Conservation (phyloP, 169 alveolate genomes). For the Plasmodium knowlesi region DNA sequence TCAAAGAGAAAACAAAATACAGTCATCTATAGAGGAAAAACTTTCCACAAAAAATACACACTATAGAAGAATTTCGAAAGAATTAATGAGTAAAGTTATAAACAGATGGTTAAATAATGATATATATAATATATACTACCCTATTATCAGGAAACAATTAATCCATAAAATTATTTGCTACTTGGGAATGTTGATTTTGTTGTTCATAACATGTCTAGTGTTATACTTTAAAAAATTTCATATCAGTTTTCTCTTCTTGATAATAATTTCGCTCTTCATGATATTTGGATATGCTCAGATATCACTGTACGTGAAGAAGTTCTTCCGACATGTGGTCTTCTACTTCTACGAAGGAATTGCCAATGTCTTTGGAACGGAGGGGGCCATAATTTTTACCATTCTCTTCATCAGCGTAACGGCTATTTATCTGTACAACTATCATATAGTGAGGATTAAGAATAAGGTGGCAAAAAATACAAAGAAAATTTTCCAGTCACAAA, state of each 20-base stretch:
- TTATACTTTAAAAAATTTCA: conserved; percentile 72
- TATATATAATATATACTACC: conserved; percentile 57
- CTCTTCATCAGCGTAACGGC: conserved; percentile 46
- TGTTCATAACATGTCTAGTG: conserved; percentile 30
- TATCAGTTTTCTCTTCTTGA: conserved; percentile 32
- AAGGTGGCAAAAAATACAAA: conserved; percentile 56
- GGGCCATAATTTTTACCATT: conserved; percentile 55
- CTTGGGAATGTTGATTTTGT: conserved; percentile 41
- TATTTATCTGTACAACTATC: conserved; percentile 58
- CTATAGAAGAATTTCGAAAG: conserved; percentile 64
- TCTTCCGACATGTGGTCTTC: conserved; percentile 65
- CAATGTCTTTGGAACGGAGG: conserved; percentile 75
- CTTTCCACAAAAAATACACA: conserved; percentile 25
- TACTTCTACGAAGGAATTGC: conserved; percentile 73
- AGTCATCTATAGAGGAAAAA: conserved; percentile 39
- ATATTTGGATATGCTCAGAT: conserved; percentile 73
- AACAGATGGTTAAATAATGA: conserved; percentile 75
- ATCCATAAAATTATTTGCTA: conserved; percentile 53
- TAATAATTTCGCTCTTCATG: conserved; percentile 55
- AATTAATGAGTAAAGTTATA: conserved; percentile 76
- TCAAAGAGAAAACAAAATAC: conserved; percentile 72
- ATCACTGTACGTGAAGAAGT: conserved; percentile 27
- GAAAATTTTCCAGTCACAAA: conserved; percentile 66
- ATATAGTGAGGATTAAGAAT: conserved; percentile 57
- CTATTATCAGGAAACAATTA: conserved; percentile 67